Conservation (phyloP, 164 flowering plant species). For the Dillenia suffruticosa region DNA sequence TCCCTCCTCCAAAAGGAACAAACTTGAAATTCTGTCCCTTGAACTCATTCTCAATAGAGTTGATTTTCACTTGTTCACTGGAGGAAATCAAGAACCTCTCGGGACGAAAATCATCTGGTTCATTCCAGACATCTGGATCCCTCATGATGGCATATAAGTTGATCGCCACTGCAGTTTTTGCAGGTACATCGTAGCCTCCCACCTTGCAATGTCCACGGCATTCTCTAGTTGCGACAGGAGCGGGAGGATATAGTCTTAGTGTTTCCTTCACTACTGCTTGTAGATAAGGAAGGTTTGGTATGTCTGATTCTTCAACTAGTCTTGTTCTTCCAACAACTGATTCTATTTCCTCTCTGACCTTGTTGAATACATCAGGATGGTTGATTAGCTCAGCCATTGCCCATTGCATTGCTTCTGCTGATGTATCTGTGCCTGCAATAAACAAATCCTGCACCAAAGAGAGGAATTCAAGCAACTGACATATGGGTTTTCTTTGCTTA, state of each 20-base stretch:
- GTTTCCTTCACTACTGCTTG: slow-evolving; percentile 52
- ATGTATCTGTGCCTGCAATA: slow-evolving; percentile 39
- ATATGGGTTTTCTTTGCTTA: too few species aligned
- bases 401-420: slow-evolving; percentile 37
- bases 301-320: slow-evolving; percentile 38
- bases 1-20: slow-evolving; percentile 53
- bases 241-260: slow-evolving; percentile 53
- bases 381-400: slow-evolving; percentile 45
- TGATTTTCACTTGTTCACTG: too few species aligned
- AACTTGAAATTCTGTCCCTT: slow-evolving; percentile 22
- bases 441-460: slow-evolving; percentile 27
- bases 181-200: slow-evolving; percentile 39
- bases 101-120: slow-evolving; percentile 48
- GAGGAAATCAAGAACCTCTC: slow-evolving; percentile 39
- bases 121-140: slow-evolving; percentile 54
- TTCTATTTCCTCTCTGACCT: slow-evolving; percentile 34
- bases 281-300: slow-evolving; percentile 34
- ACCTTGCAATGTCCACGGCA: slow-evolving; percentile 31
- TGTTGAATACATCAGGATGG: slow-evolving; percentile 25
- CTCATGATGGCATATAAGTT: slow-evolving; percentile 57
- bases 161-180: slow-evolving; percentile 33
- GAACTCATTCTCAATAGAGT: slow-evolving; percentile 14
- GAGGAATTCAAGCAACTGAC: too few species aligned
- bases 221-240: slow-evolving; percentile 34
- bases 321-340: slow-evolving; percentile 30